Evolutionary conservation across 2,329 filamentous ascomycete genomes (phyloP), one percentile per base, ranked within the genome.

Genomic region (Cordyceps javanica): DNA sequence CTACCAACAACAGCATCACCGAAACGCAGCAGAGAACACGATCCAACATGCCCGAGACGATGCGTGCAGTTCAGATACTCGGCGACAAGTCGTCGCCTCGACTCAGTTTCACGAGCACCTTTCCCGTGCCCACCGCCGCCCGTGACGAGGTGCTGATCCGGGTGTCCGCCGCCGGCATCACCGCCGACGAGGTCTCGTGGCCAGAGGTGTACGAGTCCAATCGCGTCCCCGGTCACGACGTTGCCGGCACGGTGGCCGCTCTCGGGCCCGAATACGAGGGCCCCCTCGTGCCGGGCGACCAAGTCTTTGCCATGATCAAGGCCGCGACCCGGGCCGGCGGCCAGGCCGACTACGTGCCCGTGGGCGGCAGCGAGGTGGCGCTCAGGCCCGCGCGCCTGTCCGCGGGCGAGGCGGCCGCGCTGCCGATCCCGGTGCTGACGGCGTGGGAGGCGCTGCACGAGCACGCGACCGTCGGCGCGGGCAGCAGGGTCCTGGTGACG

Each of bases 171-270:
- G 70, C 70, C 0, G 70, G 69, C 3, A 57, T 73, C 46, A 73
- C 70, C 0, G 68, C 65, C 23, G 69, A 72, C 51, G 72, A 73
- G 32, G 48, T 71, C 2, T 57, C 62, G 1, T 73, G 72, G 72
- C 63, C 61, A 1, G 72, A 72, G 4, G 48, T 71, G 0, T 72
- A 72, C 59, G 42, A 62, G 2, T 55, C 66, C 1, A 44, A 57
- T 2, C 63, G 66, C 3, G 67, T 73, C 13, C 72, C 71, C 0
- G 72, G 71, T 0, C 70, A 72, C 44, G 71, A 73, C 26, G 58
- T 73, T 19, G 72, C 71, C 3, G 71, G 71, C 21, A 59, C 62
- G 5, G 58, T 73, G n/a, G 59, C 55, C 2, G 62, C 60, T 0
- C 50, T 73, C 2, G 67, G 67, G 0, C 61, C 67, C 0, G 39